Base-by-base conservation (phyloP, 306 rosid species). In the Geum urbanum region DNA sequence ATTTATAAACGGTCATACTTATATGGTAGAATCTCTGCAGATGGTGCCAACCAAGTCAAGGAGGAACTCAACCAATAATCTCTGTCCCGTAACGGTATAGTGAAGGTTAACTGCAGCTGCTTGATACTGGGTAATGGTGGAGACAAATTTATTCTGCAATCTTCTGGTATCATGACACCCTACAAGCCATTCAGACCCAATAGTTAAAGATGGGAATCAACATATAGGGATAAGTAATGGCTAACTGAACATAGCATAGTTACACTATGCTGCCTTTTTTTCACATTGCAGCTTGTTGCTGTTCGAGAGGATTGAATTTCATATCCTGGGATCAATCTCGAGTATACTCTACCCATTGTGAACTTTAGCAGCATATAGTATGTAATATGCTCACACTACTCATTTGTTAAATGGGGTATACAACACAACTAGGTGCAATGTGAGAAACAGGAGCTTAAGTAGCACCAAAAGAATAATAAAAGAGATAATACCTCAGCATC, bases 401-500 rank as follows among this genome's bases (percentile, higher is more conserved):
- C 27, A 24, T 24, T 24, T 24, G 27, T 24, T 24, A 24, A 24
- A 0, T 24, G 27, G 27, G 27, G 27, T 24, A 24, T 24, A 24
- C 27, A 24, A 24, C 20, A 54, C 37, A 4, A 7, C 14, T 9
- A 54, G 60, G 12, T 53, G 32, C 58, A 53, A 2, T 53, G 4
- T 3, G 58, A 53, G 32, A 18, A 53, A 53, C 58, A 19, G 11
- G 58, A 53, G 18, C 5, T 35, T 54, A 2, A 1, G 37, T 20
- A 54, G 60, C 60, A 54, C 37, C 10, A 20, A 54, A 54, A 9
- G 37, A 20, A 22, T 20, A 19, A 7, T 0, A 54, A 54, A 54
- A 20, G 14, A 54, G 60, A 19, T 56, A 56, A 56, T 24, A 56
- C 62, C 62, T 56, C 39, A 56, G 62, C 62, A 56, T 56, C 62